These are phyloP conservation scores for Salix arbutifolia DNA, from an alignment of 345 rosid species.

Conservation along the genomic window DNA sequence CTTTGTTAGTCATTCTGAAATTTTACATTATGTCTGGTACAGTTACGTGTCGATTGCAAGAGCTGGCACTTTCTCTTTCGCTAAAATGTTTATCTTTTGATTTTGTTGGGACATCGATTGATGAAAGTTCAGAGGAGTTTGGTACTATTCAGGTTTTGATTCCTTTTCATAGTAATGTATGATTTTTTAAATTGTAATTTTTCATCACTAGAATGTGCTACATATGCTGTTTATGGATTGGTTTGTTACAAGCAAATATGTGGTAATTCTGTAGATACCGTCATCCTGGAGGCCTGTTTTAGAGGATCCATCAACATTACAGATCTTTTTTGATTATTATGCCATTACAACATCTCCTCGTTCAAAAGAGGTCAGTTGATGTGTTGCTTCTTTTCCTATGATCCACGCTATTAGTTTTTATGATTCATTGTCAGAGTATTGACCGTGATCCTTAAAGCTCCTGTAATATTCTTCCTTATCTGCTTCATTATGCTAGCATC, in stretches of 20 bases:
- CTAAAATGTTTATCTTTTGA: conserved; percentile 94
- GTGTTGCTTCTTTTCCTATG: neutral
- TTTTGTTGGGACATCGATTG: conserved; percentile 95
- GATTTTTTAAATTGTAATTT: neutral
- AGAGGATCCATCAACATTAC: conserved; percentile 91
- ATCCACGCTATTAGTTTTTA: neutral
- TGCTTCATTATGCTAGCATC: neutral
- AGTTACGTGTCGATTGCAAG: conserved; percentile 77
- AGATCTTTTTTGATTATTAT: conserved; percentile 94
- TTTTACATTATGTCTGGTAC: conserved; percentile 26
- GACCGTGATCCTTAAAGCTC: neutral
- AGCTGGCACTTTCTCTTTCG: conserved; percentile 91
- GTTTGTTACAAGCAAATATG: conserved; percentile 7
- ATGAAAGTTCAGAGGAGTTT: conserved; percentile 98
- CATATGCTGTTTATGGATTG: neutral
- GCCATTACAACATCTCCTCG: conserved; percentile 65
- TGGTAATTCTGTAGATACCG: conserved; percentile 59
- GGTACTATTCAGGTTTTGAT: conserved; percentile 89
- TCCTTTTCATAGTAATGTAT: neutral
- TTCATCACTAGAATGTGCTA: conserved; percentile 4
- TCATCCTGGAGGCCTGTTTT: conserved; percentile 79
- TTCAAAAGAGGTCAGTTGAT: conserved; percentile 80
- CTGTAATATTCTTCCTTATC: neutral
- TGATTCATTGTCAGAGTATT: neutral
- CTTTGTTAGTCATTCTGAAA: conserved; percentile 10